These are phyloP conservation scores for Ophiocordyceps camponoti-floridani DNA, from an alignment of 2,329 filamentous ascomycete species.

Conservation along the genomic window DNA sequence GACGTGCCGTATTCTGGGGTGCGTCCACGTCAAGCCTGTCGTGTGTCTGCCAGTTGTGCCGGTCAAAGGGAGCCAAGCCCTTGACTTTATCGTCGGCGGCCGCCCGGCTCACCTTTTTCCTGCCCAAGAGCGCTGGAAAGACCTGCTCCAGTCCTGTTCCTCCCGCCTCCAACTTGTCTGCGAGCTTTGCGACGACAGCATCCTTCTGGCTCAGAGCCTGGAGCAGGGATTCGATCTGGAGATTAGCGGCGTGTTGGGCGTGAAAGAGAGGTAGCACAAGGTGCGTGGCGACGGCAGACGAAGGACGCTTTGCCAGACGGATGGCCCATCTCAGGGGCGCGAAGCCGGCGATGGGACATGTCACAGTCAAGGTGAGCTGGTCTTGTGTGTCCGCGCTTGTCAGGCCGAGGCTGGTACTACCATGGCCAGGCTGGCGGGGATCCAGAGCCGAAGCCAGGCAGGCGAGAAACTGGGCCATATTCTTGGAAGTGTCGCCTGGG, in stretches of 20 bases:
- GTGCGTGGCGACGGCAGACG: slow-evolving; percentile 24
- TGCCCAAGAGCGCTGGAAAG: slow-evolving; percentile 30
- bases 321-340: slow-evolving; percentile 48
- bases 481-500: slow-evolving; percentile 47
- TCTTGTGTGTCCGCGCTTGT: slow-evolving; percentile 15
- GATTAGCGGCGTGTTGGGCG: slow-evolving; percentile 20
- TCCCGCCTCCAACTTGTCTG: slow-evolving; percentile 34
- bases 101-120: slow-evolving; percentile 25
- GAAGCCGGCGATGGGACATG: slow-evolving; percentile 45
- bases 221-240: slow-evolving; percentile 24
- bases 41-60: slow-evolving; percentile 18
- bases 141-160: slow-evolving; percentile 33
- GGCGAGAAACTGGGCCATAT: slow-evolving; percentile 48
- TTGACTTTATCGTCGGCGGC: slow-evolving; percentile 29
- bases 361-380: slow-evolving; percentile 33
- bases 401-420: slow-evolving; percentile 26
- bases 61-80: slow-evolving; percentile 31
- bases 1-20: slow-evolving; percentile 13
- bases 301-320: slow-evolving; percentile 27
- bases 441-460: slow-evolving; percentile 38
- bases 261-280: slow-evolving; percentile 34
- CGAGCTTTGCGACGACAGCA: slow-evolving; percentile 26
- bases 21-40: slow-evolving; percentile 7
- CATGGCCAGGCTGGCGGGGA: slow-evolving; percentile 23
- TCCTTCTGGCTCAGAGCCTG: slow-evolving; percentile 31